phyloP scores from a whole-genome alignment of 2,329 filamentous ascomycete species.

The Pyrenophora teres region DNA sequence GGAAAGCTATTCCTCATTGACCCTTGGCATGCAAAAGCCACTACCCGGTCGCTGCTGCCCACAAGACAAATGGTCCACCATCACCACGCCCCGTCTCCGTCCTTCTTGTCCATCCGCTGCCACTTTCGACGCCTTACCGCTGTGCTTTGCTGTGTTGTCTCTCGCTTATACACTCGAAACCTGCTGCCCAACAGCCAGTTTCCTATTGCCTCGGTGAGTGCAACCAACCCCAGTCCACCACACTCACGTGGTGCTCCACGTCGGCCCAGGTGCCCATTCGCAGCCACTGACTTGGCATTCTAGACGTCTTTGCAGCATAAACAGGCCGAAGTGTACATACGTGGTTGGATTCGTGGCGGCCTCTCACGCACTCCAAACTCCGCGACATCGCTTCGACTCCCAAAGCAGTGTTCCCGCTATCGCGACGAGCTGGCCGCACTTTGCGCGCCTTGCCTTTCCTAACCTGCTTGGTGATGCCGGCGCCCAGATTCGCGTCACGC shows the following conservation, averaged over 20 bases:
- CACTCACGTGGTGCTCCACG: constrained; percentile 41
- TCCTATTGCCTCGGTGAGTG: constrained; percentile 18
- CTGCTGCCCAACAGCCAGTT: constrained; percentile 4
- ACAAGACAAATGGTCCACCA: constrained; percentile 31
- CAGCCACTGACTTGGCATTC: constrained; percentile 33
- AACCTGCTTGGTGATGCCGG: constrained; percentile 41
- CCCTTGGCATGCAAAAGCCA: constrained; percentile 24
- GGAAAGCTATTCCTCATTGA: constrained; percentile 12
- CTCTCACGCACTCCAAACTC: constrained; percentile 36
- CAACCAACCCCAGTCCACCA: constrained; percentile 26
- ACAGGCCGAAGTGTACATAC: constrained; percentile 40
- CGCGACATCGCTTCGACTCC: constrained; percentile 37
- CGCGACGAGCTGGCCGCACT: constrained; percentile 23
- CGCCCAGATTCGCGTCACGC: constrained; percentile 36
- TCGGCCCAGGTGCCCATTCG: constrained; percentile 28
- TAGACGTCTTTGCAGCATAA: constrained; percentile 29
- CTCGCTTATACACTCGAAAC: constrained; percentile 5
- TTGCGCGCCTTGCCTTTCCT: constrained; percentile 13
- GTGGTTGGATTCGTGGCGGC: constrained; percentile 49
- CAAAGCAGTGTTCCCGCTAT: constrained; percentile 24
- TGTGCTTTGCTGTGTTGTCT: constrained; percentile 11
- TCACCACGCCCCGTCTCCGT: constrained; percentile 21
- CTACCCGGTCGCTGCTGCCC: constrained; percentile 21
- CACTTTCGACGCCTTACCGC: not conserved
- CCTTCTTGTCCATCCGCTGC: constrained; percentile 21